Evolutionary conservation across 768 basidiomycete species (phyloP).

Genomic region (Pleurotus platypus): DNA sequence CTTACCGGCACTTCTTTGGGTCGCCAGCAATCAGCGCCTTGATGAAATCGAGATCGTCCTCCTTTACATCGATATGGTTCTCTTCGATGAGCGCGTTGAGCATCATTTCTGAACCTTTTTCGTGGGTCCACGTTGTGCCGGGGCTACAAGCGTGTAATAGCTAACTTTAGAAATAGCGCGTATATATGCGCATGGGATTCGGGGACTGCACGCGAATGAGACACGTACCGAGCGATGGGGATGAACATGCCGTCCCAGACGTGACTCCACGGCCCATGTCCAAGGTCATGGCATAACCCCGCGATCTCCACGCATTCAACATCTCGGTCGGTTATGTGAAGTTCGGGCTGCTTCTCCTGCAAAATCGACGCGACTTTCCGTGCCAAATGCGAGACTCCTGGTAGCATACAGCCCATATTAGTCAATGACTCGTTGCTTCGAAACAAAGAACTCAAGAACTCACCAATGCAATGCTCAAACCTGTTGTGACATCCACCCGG

Average conservation of each 20-base stretch:
- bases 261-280: constrained; percentile 85
- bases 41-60: constrained; percentile 54
- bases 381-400: constrained; percentile 76
- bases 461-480: constrained; percentile 84
- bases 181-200: too few species aligned
- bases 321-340: constrained; percentile 68
- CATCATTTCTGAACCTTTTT: constrained; percentile 82
- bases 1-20: constrained; percentile 45
- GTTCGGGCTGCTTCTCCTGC: constrained; percentile 50
- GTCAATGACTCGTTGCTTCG: too few species aligned
- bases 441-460: constrained; percentile 9
- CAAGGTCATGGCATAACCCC: constrained; percentile 81
- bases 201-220: neutral
- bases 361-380: constrained; percentile 60
- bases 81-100: constrained; percentile 62
- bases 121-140: constrained; percentile 62
- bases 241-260: constrained; percentile 80
- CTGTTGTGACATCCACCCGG: constrained; percentile 76
- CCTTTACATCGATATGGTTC: constrained; percentile 46
- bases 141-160: constrained; percentile 31
- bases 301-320: constrained; percentile 76
- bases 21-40: constrained; percentile 80
- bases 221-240: constrained; percentile 55
- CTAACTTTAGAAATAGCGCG: neutral
- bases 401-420: neutral